These are phyloP conservation scores for Penicillium sp. DNA, from an alignment of 2,329 filamentous ascomycete species.

Conservation along the genomic window DNA sequence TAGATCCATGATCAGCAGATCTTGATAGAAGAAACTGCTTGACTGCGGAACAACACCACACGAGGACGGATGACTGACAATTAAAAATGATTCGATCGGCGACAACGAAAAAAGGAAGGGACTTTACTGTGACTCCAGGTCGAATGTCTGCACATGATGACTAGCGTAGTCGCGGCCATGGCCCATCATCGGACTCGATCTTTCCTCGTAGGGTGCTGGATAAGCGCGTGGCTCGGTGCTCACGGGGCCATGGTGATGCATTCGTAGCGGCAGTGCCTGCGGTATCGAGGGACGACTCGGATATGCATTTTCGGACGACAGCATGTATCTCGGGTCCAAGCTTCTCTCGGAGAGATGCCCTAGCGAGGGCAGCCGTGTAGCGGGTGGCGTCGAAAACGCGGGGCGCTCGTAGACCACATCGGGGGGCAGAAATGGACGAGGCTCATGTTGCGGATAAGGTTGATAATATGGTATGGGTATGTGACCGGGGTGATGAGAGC, in stretches of 20 bases:
- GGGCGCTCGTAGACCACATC: constrained; percentile 20
- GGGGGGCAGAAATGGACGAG: constrained; percentile 17
- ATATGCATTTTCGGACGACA: constrained; percentile 21
- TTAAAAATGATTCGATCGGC: constrained; percentile 14
- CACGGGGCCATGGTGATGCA: constrained; percentile 12
- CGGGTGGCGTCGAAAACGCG: constrained; percentile 8
- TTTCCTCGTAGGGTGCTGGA: constrained; percentile 22
- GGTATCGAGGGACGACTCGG: constrained; percentile 19
- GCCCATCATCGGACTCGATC: constrained; percentile 16
- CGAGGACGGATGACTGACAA: constrained; percentile 19
- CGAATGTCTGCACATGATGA: constrained; percentile 26
- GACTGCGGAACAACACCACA: constrained; percentile 8
- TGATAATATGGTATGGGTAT: constrained; percentile 17
- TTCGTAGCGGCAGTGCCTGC: constrained; percentile 17
- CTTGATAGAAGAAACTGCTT: constrained; percentile 4
- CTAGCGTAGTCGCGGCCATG: constrained; percentile 25
- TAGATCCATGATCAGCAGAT: background rate
- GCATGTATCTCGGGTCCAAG: constrained; percentile 24
- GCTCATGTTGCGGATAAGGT: constrained; percentile 22
- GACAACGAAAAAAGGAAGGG: constrained; percentile 20
- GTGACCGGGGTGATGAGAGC: constrained; percentile 13
- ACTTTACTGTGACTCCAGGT: constrained; percentile 37
- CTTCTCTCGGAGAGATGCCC: constrained; percentile 16
- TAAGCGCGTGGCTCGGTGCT: constrained; percentile 16
- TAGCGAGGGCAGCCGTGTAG: constrained; percentile 17